A percentile compares a stretch with the other conserved stretches of the same genome.
Evolutionary conservation across 108 stramenopile genomes (phyloP).

Genomic region (Epithemia pelagica): DNA sequence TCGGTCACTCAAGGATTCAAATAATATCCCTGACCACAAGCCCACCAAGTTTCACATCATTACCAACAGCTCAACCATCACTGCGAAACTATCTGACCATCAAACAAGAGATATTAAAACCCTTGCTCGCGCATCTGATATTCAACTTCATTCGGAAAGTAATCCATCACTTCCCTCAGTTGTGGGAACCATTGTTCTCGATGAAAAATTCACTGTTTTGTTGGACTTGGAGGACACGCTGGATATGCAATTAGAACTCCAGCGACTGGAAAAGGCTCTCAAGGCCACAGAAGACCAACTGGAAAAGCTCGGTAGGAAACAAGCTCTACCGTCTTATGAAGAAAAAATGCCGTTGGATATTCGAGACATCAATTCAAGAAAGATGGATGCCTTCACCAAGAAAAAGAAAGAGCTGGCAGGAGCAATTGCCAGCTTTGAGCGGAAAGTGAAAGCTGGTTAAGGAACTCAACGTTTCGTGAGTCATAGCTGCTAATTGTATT

Average conservation of each 20-base stretch:
- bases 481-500: too few relatives aligned
- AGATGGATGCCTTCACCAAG: slow-evolving; percentile 62
- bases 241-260: slow-evolving; percentile 89
- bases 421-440: slow-evolving; percentile 78
- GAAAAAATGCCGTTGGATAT: slow-evolving; percentile 64
- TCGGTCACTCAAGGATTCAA: slow-evolving; percentile 72
- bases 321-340: slow-evolving; percentile 58
- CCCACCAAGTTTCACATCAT: slow-evolving; percentile 85
- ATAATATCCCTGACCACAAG: slow-evolving; percentile 80
- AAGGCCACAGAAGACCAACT: slow-evolving; percentile 42
- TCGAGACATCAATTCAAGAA: slow-evolving; percentile 50
- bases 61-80: slow-evolving; percentile 35
- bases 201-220: slow-evolving; percentile 77
- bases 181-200: slow-evolving; percentile 74
- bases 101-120: slow-evolving; percentile 76
- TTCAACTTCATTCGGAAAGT: slow-evolving; percentile 47
- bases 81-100: slow-evolving; percentile 20
- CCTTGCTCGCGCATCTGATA: slow-evolving; percentile 63
- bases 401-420: slow-evolving; percentile 68
- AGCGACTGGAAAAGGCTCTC: slow-evolving; percentile 76
- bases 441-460: too few relatives aligned
- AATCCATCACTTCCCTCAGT: slow-evolving; percentile 52
- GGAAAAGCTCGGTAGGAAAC: slow-evolving; percentile 55
- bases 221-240: slow-evolving; percentile 94
- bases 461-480: too few relatives aligned